phyloP scores from a whole-genome alignment of 768 basidiomycete species.

The Boletus patriciae region DNA sequence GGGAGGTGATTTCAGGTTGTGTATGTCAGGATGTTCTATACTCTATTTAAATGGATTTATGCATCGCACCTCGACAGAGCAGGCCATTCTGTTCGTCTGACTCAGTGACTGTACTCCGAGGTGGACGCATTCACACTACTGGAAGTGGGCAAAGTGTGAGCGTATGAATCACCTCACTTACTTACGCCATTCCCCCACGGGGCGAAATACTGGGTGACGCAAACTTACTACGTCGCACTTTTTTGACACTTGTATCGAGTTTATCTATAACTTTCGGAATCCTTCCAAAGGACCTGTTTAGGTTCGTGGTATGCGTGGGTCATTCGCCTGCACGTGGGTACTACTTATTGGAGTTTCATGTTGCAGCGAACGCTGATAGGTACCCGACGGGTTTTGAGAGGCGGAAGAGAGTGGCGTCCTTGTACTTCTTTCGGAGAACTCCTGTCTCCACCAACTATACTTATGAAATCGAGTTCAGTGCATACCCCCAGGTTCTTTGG shows the following conservation, averaged over 20 bases:
- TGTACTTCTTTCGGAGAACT: background rate
- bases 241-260: too few species aligned
- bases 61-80: background rate
- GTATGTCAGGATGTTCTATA: background rate
- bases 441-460: background rate
- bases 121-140: too few species aligned
- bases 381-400: background rate
- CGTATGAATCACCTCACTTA: background rate
- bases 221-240: too few species aligned
- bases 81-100: background rate
- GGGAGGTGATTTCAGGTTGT: background rate
- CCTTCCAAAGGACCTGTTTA: background rate
- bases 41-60: background rate
- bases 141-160: background rate
- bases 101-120: too few species aligned
- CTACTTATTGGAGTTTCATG: background rate
- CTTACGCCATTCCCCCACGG: too few species aligned
- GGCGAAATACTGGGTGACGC: too few species aligned
- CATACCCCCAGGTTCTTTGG: background rate
- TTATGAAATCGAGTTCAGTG: background rate
- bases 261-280: background rate
- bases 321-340: background rate
- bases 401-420: background rate
- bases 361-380: background rate
- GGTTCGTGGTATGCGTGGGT: background rate